A percentile compares a stretch with the other conserved stretches of the same genome.
These are phyloP conservation scores for Piper longum DNA, from an alignment of 164 flowering plant species.

Conservation along the genomic window DNA sequence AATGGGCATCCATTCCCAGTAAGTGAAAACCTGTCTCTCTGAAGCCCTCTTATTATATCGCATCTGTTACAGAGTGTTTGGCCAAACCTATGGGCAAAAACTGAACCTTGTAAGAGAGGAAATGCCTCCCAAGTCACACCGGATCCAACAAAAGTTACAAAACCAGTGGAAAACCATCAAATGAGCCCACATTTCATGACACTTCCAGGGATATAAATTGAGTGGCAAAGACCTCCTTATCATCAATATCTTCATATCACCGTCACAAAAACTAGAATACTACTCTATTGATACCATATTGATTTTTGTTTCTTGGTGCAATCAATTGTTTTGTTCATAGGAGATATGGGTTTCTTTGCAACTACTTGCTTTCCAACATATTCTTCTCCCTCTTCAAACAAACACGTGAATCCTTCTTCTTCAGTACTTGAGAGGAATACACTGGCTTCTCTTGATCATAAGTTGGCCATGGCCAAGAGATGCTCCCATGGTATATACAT, in stretches of 20 bases:
- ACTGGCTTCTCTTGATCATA: conserved; percentile 47
- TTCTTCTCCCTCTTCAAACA: neutral
- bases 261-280: no score
- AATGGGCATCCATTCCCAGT: neutral
- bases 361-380: neutral
- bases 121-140: neutral
- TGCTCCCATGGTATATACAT: conserved; percentile 57
- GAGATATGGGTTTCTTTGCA: neutral
- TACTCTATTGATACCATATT: no score
- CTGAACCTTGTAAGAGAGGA: neutral
- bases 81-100: neutral
- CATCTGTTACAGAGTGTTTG: no score
- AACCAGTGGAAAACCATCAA: neutral
- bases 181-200: neutral
- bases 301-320: neutral
- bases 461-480: conserved; percentile 64
- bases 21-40: neutral
- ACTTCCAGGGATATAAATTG: neutral
- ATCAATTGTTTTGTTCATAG: neutral
- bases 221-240: neutral
- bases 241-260: no score
- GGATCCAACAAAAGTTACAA: neutral
- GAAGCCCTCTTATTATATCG: no score
- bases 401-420: conserved; percentile 16
- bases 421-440: conserved; percentile 22